Base-by-base conservation (phyloP, 768 basidiomycete genomes). In the Tulasnella sp. region DNA sequence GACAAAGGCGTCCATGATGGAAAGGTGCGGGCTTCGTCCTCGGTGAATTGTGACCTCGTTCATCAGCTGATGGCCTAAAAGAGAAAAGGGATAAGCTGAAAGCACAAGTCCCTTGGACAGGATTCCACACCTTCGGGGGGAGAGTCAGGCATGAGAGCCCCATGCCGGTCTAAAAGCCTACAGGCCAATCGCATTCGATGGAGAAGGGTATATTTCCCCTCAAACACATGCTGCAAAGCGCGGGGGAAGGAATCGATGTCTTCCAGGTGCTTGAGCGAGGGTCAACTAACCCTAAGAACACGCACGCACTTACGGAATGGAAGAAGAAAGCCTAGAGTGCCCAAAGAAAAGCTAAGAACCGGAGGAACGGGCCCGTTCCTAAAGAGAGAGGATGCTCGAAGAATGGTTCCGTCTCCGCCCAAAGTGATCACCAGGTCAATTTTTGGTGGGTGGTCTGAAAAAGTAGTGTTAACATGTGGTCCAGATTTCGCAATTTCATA, bases 1-100 rank as follows among this genome's bases (percentile, higher is more conserved):
- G 16, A 97, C 95, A 83, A 88, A 97, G 18, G 95, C 93, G 83
- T 98, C 95, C 77, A 98, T 94, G 5, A 94, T 94, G 81, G 95
- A 96, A 48, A 98, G 86, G 81, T 97, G 96, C 0, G 96, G 92
- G 80, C 93, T 93, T 29, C 93, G 90, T 16, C 96, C 96, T 37
- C 96, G 90, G 84, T 98, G 96, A 46, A 98, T 86, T 3, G 94
- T 91, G 78, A 98, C 90, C 84, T 98, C 96, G 82, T 98, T 98
- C 95, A 98, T 96, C 48, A 97, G 96, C 83, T 97, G 96, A 92
- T 93, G 96, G 80, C 92, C 95, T 92, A 79, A 15, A n/a, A 32
- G n/a, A 35, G 32, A 55, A 42, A 26, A 23, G 13, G 61, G 40
- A 16, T 35, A 26, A 77, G 76, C 18, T 69, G 70, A 40, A 5